Percentiles rank a stretch among this genome's conserved stretches.
phyloP scores from a whole-genome alignment of 2,329 filamentous ascomycete species.

The Chaetomiaceae sp. region DNA sequence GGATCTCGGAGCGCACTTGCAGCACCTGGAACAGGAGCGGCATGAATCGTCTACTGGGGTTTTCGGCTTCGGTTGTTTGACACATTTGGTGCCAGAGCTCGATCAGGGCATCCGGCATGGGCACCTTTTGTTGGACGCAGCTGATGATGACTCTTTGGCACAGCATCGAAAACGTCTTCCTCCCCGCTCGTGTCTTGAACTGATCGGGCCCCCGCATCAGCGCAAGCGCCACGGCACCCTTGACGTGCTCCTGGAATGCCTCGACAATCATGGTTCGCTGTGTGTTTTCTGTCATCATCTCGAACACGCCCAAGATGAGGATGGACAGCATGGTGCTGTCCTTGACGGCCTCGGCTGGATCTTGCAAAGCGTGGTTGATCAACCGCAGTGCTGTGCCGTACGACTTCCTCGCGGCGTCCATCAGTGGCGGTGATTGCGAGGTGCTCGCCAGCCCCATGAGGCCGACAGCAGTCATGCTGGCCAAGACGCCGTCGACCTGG shows the following conservation, averaged over 20 bases:
- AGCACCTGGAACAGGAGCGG: slow-evolving; percentile 43
- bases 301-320: slow-evolving; percentile 51
- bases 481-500: slow-evolving; percentile 43
- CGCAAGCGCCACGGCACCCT: slow-evolving; percentile 48
- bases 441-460: slow-evolving; percentile 48
- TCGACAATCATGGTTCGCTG: slow-evolving; percentile 44
- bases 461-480: slow-evolving; percentile 52
- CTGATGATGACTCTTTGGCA: slow-evolving; percentile 48
- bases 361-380: slow-evolving; percentile 46
- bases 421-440: slow-evolving; percentile 38
- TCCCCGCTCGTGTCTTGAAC: slow-evolving; percentile 42
- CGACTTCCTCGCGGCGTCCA: slow-evolving; percentile 45
- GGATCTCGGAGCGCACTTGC: slow-evolving; percentile 45
- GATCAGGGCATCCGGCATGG: slow-evolving; percentile 45
- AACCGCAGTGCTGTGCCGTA: slow-evolving; percentile 49
- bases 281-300: slow-evolving; percentile 47
- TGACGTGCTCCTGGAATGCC: slow-evolving; percentile 51
- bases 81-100: slow-evolving; percentile 43
- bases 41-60: slow-evolving; percentile 41
- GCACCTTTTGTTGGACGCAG: slow-evolving; percentile 46
- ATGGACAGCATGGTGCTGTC: slow-evolving; percentile 51
- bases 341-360: slow-evolving; percentile 41
- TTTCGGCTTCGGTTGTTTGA: slow-evolving; percentile 33
- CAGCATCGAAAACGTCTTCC: slow-evolving; percentile 52
- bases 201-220: slow-evolving; percentile 46